phyloP scores from a whole-genome alignment of 2,329 filamentous ascomycete species.

The Ascochyta koolunga region DNA sequence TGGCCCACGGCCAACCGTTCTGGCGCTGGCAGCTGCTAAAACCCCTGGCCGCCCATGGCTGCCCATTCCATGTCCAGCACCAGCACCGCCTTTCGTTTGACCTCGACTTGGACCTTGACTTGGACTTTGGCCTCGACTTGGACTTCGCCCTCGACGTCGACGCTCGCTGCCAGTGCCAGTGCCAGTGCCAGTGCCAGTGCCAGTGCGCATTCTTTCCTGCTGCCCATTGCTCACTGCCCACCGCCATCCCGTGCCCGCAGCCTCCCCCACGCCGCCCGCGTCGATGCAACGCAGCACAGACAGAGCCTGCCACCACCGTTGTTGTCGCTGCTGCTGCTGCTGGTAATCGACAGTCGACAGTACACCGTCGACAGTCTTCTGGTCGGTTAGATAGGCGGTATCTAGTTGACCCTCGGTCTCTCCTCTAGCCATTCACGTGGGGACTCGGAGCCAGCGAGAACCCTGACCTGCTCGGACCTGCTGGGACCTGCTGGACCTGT shows the following conservation, averaged over 20 bases:
- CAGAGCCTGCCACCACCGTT: slow-evolving; percentile 18
- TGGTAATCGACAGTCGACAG: slow-evolving; percentile 17
- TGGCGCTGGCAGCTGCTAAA: slow-evolving; percentile 25
- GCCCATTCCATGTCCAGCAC: neutral
- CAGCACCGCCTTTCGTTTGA: slow-evolving; percentile 33
- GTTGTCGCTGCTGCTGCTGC: slow-evolving; percentile 14
- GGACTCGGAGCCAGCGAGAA: slow-evolving; percentile 31
- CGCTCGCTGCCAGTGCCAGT: slow-evolving; percentile 11
- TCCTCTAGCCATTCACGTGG: slow-evolving; percentile 34
- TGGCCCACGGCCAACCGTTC: slow-evolving; percentile 20
- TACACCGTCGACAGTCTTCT: no score
- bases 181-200: neutral
- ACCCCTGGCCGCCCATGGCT: slow-evolving; percentile 22
- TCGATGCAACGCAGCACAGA: slow-evolving; percentile 28
- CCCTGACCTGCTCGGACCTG: slow-evolving; percentile 10
- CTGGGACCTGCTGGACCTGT: neutral
- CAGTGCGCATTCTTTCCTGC: neutral
- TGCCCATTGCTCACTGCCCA: neutral
- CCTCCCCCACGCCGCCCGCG: slow-evolving; percentile 29
- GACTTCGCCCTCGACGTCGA: no score
- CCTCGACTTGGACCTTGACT: no score
- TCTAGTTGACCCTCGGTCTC: no score
- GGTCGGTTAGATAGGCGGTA: neutral
- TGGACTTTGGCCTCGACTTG: no score
- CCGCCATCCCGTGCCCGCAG: slow-evolving; percentile 9